These are phyloP conservation scores for Gaertneriomyces sp. DNA, from an alignment of 192 early-diverging fungal species.

Conservation along the genomic window DNA sequence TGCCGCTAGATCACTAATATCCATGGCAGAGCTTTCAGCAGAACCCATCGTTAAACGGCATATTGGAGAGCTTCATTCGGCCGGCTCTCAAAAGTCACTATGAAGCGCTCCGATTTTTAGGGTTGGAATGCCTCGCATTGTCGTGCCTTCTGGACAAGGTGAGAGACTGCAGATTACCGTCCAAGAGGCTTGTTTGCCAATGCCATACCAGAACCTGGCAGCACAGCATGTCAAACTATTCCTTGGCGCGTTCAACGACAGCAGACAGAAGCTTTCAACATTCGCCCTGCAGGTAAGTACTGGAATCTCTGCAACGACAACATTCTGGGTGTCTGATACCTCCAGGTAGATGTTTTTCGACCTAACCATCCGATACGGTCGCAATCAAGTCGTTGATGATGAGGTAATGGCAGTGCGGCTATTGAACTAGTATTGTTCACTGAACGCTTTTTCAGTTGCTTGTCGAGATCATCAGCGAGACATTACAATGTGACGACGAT, in stretches of 20 bases:
- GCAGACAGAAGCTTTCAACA: conserved; percentile 55
- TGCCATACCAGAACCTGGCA: conserved; percentile 51
- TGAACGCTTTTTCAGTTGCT: conserved; percentile 8
- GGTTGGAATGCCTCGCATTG: conserved; percentile 78
- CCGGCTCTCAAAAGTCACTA: conserved; percentile 15
- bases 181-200: neutral
- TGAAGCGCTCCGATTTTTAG: conserved; percentile 60
- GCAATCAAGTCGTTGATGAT: conserved; percentile 21
- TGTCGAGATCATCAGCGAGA: conserved; percentile 36
- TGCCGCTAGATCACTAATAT: neutral
- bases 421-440: conserved; percentile 14
- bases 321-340: neutral
- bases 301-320: neutral
- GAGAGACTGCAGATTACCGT: neutral
- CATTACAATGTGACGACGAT: conserved; percentile 53
- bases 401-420: conserved; percentile 24
- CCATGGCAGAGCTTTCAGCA: conserved; percentile 8
- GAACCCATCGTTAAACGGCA: conserved; percentile 16
- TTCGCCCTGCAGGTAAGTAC: conserved; percentile 64
- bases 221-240: conserved; percentile 71
- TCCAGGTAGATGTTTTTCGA: conserved; percentile 58
- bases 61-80: conserved; percentile 24
- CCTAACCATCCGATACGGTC: conserved; percentile 56
- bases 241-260: conserved; percentile 58
- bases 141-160: conserved; percentile 73